A percentile compares a stretch with the other conserved stretches of the same genome.
These are phyloP conservation scores for Pueraria montana DNA, from an alignment of 306 rosid genomes.

Conservation along the genomic window DNA sequence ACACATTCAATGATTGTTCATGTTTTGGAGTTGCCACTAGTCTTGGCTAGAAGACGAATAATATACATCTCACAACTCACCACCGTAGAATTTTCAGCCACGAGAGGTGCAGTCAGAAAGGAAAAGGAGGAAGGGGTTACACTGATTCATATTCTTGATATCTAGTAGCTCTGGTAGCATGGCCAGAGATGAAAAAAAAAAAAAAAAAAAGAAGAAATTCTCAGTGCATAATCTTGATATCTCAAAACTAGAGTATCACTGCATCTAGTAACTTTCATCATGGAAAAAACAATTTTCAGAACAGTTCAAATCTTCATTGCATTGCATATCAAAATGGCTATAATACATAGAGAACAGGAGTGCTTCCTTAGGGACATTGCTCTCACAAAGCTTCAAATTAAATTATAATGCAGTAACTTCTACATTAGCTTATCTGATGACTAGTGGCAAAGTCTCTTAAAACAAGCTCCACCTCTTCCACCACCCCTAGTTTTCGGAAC, in stretches of 20 bases:
- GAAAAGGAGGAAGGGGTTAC: neutral
- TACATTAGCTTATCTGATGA: conserved; percentile 47
- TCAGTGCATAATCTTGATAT: neutral
- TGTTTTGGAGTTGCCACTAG: neutral
- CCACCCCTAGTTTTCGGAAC: conserved; percentile 84
- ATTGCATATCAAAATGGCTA: conserved; percentile 6
- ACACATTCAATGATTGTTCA: neutral
- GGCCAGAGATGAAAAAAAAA: neutral
- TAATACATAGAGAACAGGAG: too few relatives aligned
- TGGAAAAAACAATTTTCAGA: neutral
- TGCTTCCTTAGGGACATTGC: too few relatives aligned
- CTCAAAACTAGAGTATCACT: neutral
- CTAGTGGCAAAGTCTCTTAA: conserved; percentile 70
- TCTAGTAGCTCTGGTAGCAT: neutral
- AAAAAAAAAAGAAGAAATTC: neutral
- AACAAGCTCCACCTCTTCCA: conserved; percentile 80
- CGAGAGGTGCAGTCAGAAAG: neutral
- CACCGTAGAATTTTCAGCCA: neutral
- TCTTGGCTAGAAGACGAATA: too few relatives aligned
- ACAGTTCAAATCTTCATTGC: neutral
- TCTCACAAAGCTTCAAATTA: conserved; percentile 13
- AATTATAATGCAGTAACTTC: conserved; percentile 35
- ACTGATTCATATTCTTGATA: neutral
- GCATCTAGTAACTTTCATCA: neutral
- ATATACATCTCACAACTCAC: neutral